Conservation (phyloP, 2,329 filamentous ascomycete genomes). For the Plenodomus biglobosus region DNA sequence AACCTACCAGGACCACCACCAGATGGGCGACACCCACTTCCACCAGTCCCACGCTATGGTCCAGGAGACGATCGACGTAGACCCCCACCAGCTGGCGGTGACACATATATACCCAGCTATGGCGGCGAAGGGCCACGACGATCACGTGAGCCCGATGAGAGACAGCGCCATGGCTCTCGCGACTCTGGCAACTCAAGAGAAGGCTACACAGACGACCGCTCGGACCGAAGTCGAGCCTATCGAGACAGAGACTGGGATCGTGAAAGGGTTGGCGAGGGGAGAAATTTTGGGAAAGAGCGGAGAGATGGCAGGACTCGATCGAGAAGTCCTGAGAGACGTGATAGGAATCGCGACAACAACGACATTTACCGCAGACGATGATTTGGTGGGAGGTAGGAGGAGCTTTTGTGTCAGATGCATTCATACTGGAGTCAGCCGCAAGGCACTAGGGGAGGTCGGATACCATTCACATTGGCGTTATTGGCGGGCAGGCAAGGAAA, state of each 20-base stretch:
- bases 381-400: neutral
- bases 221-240: conserved; percentile 32
- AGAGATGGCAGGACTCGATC: conserved; percentile 38
- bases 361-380: conserved; percentile 36
- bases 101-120: conserved; percentile 53
- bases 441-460: neutral
- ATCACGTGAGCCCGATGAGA: conserved; percentile 41
- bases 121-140: conserved; percentile 30
- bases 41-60: conserved; percentile 39
- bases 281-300: conserved; percentile 30
- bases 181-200: conserved; percentile 43
- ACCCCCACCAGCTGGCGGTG: conserved; percentile 31
- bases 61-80: conserved; percentile 26
- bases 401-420: neutral
- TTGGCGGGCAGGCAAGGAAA: neutral
- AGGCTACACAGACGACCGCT: conserved; percentile 28
- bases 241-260: conserved; percentile 21
- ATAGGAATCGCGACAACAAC: conserved; percentile 27
- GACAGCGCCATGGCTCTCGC: conserved; percentile 34
- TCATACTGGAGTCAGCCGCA: neutral
- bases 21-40: conserved; percentile 40
- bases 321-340: conserved; percentile 40
- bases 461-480: neutral
- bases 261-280: conserved; percentile 24
- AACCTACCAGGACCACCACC: conserved; percentile 42